These are phyloP conservation scores for Geranium brycei DNA, from an alignment of 345 rosid genomes.

Conservation along the genomic window DNA sequence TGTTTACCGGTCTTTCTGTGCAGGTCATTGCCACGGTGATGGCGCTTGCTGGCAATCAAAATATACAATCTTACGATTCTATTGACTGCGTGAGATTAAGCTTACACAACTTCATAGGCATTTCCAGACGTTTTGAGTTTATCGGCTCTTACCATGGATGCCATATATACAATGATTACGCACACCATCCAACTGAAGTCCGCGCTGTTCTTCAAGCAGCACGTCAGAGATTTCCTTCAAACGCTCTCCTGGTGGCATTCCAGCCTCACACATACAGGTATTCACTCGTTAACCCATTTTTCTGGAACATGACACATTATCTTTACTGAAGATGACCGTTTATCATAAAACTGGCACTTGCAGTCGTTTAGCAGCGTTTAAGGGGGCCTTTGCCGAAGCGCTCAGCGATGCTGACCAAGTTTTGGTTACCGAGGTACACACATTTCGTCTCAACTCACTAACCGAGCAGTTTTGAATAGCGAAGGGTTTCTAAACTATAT, in stretches of 20 bases:
- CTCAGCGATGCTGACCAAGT: conserved; percentile 17
- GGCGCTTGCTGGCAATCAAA: conserved; percentile 11
- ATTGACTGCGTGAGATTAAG: conserved; percentile 9
- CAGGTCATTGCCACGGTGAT: conserved; percentile 22
- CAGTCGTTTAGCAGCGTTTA: conserved; percentile 18
- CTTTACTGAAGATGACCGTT: neutral
- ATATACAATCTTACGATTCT: conserved; percentile 5
- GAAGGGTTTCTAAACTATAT: neutral
- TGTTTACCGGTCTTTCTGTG: neutral
- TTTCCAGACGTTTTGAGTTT: conserved; percentile 22
- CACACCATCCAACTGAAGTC: conserved; percentile 32
- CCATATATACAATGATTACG: conserved; percentile 19
- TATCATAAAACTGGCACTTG: neutral
- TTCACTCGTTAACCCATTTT: neutral
- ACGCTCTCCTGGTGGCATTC: conserved; percentile 15
- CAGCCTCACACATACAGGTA: conserved; percentile 24
- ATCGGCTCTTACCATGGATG: conserved; percentile 19
- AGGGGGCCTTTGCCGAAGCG: conserved; percentile 15
- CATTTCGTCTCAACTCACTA: neutral
- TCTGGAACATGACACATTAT: neutral
- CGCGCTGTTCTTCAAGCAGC: conserved; percentile 24
- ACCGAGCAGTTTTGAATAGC: neutral
- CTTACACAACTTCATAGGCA: conserved; percentile 16
- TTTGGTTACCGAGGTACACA: conserved; percentile 17
- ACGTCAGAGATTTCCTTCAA: conserved; percentile 15